Percentiles rank a stretch among this genome's conserved stretches.
Evolutionary conservation across 306 rosid genomes (phyloP).

Genomic region (Styphnolobium japonicum): DNA sequence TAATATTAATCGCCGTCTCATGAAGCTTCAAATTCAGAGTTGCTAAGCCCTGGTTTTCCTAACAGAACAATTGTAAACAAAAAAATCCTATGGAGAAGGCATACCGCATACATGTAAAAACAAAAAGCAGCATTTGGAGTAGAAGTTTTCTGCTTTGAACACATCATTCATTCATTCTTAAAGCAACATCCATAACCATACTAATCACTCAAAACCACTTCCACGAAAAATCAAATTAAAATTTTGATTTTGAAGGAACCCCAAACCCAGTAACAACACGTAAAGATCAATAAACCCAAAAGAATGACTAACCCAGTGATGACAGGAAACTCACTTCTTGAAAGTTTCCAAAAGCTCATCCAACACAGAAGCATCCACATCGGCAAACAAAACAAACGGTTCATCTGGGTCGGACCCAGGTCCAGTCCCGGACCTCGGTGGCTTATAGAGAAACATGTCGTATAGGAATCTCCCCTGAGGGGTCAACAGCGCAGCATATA

Average conservation of each 20-base stretch:
- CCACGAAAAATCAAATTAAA: background rate
- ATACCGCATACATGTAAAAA: no score
- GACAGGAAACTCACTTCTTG: constrained; percentile 54
- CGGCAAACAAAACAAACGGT: constrained; percentile 61
- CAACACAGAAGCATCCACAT: constrained; percentile 75
- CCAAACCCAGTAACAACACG: background rate
- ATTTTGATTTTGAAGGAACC: background rate
- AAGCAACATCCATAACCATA: no score
- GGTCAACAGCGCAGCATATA: constrained; percentile 75
- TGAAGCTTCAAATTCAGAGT: no score
- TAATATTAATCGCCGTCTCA: no score
- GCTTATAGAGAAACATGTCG: constrained; percentile 67
- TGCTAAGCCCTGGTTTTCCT: no score
- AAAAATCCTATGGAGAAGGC: background rate
- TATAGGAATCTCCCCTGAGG: constrained; percentile 86
- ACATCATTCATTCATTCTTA: no score
- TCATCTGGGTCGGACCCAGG: constrained; percentile 45
- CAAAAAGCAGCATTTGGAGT: background rate
- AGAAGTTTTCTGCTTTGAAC: background rate
- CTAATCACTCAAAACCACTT: background rate
- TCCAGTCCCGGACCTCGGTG: constrained; percentile 55
- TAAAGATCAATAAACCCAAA: no score
- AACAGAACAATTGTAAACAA: no score
- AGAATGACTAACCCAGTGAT: no score
- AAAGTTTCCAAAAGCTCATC: constrained; percentile 68